Evolutionary conservation across 352 stramenopile species (phyloP), one percentile per base, ranked within the genome.

Genomic region (Globisporangium parvum): DNA sequence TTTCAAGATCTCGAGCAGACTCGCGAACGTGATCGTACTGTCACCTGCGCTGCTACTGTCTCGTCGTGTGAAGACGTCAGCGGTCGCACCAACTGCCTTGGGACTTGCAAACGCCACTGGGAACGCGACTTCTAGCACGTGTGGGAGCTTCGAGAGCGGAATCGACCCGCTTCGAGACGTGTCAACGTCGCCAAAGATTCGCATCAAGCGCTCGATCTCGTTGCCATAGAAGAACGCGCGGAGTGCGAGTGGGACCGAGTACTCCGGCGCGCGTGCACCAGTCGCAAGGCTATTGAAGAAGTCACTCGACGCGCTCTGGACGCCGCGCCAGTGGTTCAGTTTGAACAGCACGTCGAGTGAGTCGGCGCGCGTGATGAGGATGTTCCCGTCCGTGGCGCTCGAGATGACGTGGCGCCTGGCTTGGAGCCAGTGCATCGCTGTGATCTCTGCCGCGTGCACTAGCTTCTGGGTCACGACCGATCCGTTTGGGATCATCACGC

Each of bases 271-370:
- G n/a, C 5, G 17, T 47, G 46, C 2, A 31, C 26, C 0, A 31
- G 26, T 31, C 31, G 10, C 23, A 45, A 51, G 31, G 64, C 62
- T n/a, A 66, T 46, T 41, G 69, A 81, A 46, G 66, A 65, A 49
- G 60, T 35, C 5, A 37, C 47, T 46, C 59, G 70, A 53, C 54
- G 59, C 8, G 53, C 60, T 65, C 40, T 67, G 69, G 17, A 75
- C 58, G 0, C 63, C 65, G 31, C 71, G 61, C 74, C 69, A 80
- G 47, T 82, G 74, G 24, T 78, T 74, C 0, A 85, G 33, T 17
- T 57, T 63, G 26, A 74, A 59, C 11, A 76, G 18, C 2, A 65
- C 48, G 21, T 80, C 58, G 0, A 85, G 50, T 11, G 67, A 70
- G 42, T 75, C 64, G 35, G 57, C 72, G 9, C 60, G 26, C 14